Conservation (phyloP, 805 yeast genomes). For the Danielia oregonensis region DNA sequence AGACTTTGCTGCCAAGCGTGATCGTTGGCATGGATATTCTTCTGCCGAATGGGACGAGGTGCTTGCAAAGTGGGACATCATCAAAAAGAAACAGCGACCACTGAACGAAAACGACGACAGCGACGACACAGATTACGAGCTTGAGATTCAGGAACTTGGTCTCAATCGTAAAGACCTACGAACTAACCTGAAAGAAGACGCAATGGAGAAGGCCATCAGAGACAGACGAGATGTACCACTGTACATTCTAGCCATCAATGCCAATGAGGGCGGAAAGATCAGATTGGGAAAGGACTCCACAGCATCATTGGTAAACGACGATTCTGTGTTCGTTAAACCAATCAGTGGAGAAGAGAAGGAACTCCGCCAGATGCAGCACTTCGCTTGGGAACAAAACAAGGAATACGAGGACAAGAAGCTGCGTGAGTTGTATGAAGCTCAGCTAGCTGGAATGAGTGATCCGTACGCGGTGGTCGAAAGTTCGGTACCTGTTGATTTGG, state of each 20-base stretch:
- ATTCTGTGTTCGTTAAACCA: conserved; percentile 22
- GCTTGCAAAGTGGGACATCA: conserved; percentile 42
- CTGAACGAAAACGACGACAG: conserved; percentile 20
- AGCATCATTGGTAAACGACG: conserved; percentile 16
- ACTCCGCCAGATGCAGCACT: conserved; percentile 44
- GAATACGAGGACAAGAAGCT: conserved; percentile 11
- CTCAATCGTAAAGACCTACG: conserved; percentile 23
- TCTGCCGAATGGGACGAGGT: conserved; percentile 56
- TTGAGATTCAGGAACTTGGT: conserved; percentile 36
- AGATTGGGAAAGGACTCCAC: conserved; percentile 30
- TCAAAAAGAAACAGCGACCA: conserved; percentile 18
- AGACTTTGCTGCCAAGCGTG: conserved; percentile 69
- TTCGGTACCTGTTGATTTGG: conserved; percentile 20
- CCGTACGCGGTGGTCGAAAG: conserved; percentile 9
- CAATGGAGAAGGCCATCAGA: conserved; percentile 47
- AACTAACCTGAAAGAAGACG: conserved; percentile 25
- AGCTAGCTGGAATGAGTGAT: conserved; percentile 9
- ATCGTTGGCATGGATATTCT: conserved; percentile 80
- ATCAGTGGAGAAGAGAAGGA: conserved; percentile 50
- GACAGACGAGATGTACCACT: conserved; percentile 73
- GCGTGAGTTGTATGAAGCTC: conserved; percentile 8
- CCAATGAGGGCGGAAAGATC: conserved; percentile 29
- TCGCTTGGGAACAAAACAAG: conserved; percentile 42
- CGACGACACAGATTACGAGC: conserved; percentile 39
- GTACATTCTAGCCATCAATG: conserved; percentile 49